These are phyloP conservation scores for Meredithiella fracta DNA, from an alignment of 2,329 filamentous ascomycete species.

Conservation along the genomic window DNA sequence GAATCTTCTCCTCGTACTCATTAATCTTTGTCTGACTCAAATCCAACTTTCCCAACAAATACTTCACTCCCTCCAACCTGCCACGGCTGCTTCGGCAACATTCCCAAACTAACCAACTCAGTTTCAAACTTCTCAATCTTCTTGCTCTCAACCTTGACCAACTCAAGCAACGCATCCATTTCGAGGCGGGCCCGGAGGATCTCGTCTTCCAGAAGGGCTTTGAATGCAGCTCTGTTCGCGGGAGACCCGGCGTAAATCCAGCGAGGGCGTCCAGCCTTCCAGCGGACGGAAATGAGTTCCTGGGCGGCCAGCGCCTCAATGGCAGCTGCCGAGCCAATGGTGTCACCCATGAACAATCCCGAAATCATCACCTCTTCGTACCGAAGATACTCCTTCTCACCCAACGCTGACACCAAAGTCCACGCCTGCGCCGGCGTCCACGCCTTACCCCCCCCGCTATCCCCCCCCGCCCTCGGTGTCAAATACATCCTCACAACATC, in stretches of 20 bases:
- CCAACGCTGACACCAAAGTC: slow-evolving; percentile 68
- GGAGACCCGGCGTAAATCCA: slow-evolving; percentile 68
- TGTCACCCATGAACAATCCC: slow-evolving; percentile 46
- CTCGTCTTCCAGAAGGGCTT: slow-evolving; percentile 49
- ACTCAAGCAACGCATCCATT: slow-evolving; percentile 49
- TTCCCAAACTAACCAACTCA: slow-evolving; percentile 56
- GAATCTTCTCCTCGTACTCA: slow-evolving; percentile 57
- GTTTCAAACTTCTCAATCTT: slow-evolving; percentile 63
- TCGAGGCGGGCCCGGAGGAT: slow-evolving; percentile 61
- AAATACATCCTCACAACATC: slow-evolving; percentile 93
- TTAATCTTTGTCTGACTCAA: slow-evolving; percentile 60
- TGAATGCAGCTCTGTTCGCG: slow-evolving; percentile 73
- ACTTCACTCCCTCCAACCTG: slow-evolving; percentile 51
- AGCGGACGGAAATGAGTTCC: slow-evolving; percentile 67
- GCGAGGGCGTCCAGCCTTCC: slow-evolving; percentile 59
- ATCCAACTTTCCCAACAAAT: slow-evolving; percentile 57
- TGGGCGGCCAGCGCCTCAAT: slow-evolving; percentile 68
- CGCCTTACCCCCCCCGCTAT: slow-evolving; percentile 21
- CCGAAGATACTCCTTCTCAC: slow-evolving; percentile 47
- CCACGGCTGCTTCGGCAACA: slow-evolving; percentile 50
- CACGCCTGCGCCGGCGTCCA: slow-evolving; percentile 84
- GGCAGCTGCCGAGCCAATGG: slow-evolving; percentile 34
- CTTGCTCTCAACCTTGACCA: slow-evolving; percentile 54
- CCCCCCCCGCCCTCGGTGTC: slow-evolving; percentile 22
- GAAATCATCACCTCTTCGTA: slow-evolving; percentile 77